phyloP scores from a whole-genome alignment of 2,329 filamentous ascomycete genomes.

The Penicillium digitatum region DNA sequence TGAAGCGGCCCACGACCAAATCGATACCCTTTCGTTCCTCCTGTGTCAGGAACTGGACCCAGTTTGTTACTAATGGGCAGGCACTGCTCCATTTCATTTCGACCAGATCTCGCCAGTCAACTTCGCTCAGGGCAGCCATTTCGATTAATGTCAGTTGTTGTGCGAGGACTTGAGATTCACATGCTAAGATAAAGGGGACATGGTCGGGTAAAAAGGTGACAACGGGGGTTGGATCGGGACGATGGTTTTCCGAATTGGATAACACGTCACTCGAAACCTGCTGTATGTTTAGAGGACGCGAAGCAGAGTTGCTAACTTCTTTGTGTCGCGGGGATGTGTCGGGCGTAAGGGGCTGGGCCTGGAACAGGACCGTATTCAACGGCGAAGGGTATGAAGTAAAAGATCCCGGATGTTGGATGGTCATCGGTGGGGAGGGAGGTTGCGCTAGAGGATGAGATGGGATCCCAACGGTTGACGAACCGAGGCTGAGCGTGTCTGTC shows the following conservation, averaged over 20 bases:
- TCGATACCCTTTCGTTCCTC: slow-evolving; percentile 58
- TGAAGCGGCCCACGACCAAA: slow-evolving; percentile 63
- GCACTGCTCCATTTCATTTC: slow-evolving; percentile 60
- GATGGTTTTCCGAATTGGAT: slow-evolving; percentile 31
- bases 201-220: slow-evolving; percentile 40
- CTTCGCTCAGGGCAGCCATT: slow-evolving; percentile 61
- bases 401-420: slow-evolving; percentile 38
- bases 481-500: slow-evolving; percentile 32
- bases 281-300: slow-evolving; percentile 24
- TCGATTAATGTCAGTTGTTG: slow-evolving; percentile 64
- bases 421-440: slow-evolving; percentile 47
- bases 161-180: slow-evolving; percentile 57
- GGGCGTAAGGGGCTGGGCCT: slow-evolving; percentile 40
- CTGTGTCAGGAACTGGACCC: slow-evolving; percentile 58
- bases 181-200: slow-evolving; percentile 61
- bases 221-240: slow-evolving; percentile 10
- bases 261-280: slow-evolving; percentile 35
- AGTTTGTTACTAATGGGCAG: slow-evolving; percentile 51
- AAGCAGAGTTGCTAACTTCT: slow-evolving; percentile 12
- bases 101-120: slow-evolving; percentile 64
- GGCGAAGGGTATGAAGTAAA: slow-evolving; percentile 32
- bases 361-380: slow-evolving; percentile 32
- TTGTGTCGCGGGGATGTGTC: slow-evolving; percentile 40
- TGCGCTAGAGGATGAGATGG: slow-evolving; percentile 45
- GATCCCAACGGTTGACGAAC: slow-evolving; percentile 40